Evolutionary conservation across 768 basidiomycete species (phyloP).

Genomic region (Basidioascus undulatus): DNA sequence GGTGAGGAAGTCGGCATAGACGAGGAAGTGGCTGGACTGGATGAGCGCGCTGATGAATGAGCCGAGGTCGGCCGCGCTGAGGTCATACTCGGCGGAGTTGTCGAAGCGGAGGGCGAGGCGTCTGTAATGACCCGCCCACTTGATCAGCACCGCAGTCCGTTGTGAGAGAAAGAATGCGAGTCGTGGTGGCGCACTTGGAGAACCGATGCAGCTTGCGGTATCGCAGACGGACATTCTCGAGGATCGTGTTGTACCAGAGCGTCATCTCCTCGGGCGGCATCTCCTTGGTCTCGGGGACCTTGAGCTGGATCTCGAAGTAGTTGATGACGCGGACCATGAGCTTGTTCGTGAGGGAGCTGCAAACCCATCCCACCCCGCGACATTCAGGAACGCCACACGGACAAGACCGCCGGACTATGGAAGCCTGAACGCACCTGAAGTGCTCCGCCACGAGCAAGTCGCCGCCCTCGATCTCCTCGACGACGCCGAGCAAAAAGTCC

Average conservation of each 20-base stretch:
- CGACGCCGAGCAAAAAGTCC: constrained; percentile 82
- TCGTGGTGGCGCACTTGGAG: constrained; percentile 25
- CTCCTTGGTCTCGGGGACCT: constrained; percentile 19
- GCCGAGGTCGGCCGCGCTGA: constrained; percentile 38
- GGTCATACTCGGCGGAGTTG: constrained; percentile 72
- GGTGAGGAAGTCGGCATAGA: constrained; percentile 69
- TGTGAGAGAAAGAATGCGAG: background rate
- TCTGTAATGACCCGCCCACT: constrained; percentile 11
- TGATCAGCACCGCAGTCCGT: background rate
- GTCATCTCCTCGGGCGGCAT: constrained; percentile 68
- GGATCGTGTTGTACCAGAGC: constrained; percentile 73
- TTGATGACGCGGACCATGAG: constrained; percentile 77
- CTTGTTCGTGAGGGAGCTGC: constrained; percentile 71
- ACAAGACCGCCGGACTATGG: background rate
- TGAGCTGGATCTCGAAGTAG: constrained; percentile 84
- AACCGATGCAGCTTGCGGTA: constrained; percentile 88
- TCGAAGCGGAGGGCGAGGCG: constrained; percentile 54
- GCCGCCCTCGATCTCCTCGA: constrained; percentile 62
- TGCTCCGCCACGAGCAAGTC: constrained; percentile 83
- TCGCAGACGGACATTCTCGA: constrained; percentile 72
- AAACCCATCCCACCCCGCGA: background rate
- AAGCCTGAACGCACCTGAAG: constrained; percentile 44
- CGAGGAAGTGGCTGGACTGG: constrained; percentile 71
- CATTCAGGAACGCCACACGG: background rate
- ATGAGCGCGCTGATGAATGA: constrained; percentile 57